A percentile compares a stretch with the other conserved stretches of the same genome.
Conservation (phyloP, 495 filamentous ascomycete genomes). For the Lasiosphaeria hispida region DNA sequence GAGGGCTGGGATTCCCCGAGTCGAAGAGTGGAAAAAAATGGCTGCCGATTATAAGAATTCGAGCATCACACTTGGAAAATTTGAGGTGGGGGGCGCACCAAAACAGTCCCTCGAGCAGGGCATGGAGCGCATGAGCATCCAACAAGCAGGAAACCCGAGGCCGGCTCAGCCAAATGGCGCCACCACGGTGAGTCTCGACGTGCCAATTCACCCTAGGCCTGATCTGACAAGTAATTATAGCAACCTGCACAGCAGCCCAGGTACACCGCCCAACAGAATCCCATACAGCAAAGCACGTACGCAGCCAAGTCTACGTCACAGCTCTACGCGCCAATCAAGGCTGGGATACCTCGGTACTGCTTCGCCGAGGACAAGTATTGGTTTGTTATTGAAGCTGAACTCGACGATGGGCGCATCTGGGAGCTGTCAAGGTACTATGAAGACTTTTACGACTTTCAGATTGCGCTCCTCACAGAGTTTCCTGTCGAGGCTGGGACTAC, state of each 20-base stretch:
- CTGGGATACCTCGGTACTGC: slow-evolving; percentile 87
- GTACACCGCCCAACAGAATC: slow-evolving; percentile 24
- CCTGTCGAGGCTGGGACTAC: slow-evolving; percentile 88
- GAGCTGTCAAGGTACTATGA: slow-evolving; percentile 92
- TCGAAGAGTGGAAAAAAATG: slow-evolving; percentile 99
- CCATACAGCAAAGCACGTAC: slow-evolving; percentile 32
- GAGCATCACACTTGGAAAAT: slow-evolving; percentile 91
- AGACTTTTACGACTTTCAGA: slow-evolving; percentile 99
- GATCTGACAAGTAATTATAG: slow-evolving; percentile 11
- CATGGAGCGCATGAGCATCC: slow-evolving; percentile 79
- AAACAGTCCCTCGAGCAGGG: slow-evolving; percentile 58
- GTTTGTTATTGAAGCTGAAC: slow-evolving; percentile 90
- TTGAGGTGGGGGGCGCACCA: slow-evolving; percentile 58
- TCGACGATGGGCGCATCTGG: slow-evolving; percentile 91
- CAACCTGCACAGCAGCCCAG: slow-evolving; percentile 25
- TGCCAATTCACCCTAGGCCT: too few relatives aligned
- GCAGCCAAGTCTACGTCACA: slow-evolving; percentile 42
- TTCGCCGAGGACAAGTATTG: slow-evolving; percentile 98
- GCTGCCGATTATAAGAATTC: slow-evolving; percentile 98
- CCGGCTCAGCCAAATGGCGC: slow-evolving; percentile 43
- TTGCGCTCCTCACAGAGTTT: slow-evolving; percentile 88
- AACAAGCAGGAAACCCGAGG: slow-evolving; percentile 39
- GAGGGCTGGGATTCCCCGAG: slow-evolving; percentile 89
- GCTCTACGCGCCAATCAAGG: slow-evolving; percentile 59
- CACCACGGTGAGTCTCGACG: slow-evolving; percentile 41